phyloP scores from a whole-genome alignment of 2,329 filamentous ascomycete species.

The Aspergillus brunneoviolaceus region DNA sequence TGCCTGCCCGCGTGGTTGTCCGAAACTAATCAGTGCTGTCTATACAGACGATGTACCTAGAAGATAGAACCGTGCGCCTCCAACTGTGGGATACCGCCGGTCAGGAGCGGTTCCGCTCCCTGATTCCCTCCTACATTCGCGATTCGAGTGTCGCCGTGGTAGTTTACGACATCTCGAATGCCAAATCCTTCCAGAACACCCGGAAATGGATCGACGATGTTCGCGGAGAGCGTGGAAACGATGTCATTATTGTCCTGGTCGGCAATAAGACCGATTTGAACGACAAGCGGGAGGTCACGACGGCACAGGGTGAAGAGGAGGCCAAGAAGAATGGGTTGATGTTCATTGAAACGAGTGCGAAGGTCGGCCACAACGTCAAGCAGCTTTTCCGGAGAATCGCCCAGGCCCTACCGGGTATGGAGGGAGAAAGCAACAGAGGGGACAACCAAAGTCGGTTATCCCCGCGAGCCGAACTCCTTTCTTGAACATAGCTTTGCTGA shows the following conservation, averaged over 20 bases:
- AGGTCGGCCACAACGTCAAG: conserved; percentile 97
- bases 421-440: conserved; percentile 77
- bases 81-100: conserved; percentile 98
- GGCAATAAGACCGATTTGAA: conserved; percentile 99
- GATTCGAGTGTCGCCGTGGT: conserved; percentile 98
- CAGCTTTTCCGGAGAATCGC: conserved; percentile 96
- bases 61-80: conserved; percentile 94
- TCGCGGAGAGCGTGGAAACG: conserved; percentile 90
- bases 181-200: conserved; percentile 97
- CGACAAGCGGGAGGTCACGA: conserved; percentile 97
- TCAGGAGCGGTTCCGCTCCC: conserved; percentile 92
- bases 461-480: background rate
- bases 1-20: background rate
- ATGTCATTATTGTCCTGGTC: conserved; percentile 97
- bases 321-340: conserved; percentile 97
- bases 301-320: conserved; percentile 93
- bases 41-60: conserved; percentile 91
- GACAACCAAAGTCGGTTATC: conserved; percentile 72
- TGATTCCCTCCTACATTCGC: conserved; percentile 98
- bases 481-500: conserved; percentile 24
- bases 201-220: conserved; percentile 99
- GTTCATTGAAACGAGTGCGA: conserved; percentile 99
- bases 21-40: conserved; percentile 13
- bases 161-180: conserved; percentile 97
- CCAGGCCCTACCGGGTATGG: conserved; percentile 96